Evolutionary conservation across 1,284 basidiomycete genomes (phyloP).

Genomic region (Agroathelia rolfsii): DNA sequence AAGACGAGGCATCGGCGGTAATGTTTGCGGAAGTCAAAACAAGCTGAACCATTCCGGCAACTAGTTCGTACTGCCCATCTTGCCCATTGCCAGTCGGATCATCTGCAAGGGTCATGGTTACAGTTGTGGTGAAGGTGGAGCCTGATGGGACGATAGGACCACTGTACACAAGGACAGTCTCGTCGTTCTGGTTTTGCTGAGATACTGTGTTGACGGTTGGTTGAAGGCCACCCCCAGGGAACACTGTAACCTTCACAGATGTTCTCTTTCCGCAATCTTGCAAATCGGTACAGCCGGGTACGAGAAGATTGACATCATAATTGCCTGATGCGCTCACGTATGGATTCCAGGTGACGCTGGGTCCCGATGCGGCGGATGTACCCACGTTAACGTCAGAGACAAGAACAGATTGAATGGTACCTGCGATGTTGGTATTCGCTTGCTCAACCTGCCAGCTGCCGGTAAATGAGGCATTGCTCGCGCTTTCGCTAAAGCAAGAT

Average conservation of each 20-base stretch:
- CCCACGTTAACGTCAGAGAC: constrained; percentile 60
- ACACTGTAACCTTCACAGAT: constrained; percentile 75
- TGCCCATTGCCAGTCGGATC: constrained; percentile 50
- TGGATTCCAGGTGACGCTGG: constrained; percentile 82
- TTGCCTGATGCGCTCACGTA: constrained; percentile 82
- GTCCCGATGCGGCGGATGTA: constrained; percentile 47
- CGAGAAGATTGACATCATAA: constrained; percentile 77
- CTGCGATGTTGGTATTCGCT: constrained; percentile 65
- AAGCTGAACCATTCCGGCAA: constrained; percentile 75
- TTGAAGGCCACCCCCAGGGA: constrained; percentile 58
- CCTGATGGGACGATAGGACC: constrained; percentile 74
- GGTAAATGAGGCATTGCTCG: constrained; percentile 53
- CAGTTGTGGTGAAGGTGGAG: constrained; percentile 62
- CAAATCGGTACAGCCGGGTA: constrained; percentile 80
- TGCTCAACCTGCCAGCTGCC: constrained; percentile 62
- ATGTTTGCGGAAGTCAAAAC: constrained; percentile 54
- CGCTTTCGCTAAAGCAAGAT: constrained; percentile 68
- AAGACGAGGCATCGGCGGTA: constrained; percentile 23
- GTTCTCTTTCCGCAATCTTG: constrained; percentile 79
- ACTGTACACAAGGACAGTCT: constrained; percentile 58
- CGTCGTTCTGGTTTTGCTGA: constrained; percentile 66
- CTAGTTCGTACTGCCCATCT: constrained; percentile 62
- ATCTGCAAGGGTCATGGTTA: constrained; percentile 61
- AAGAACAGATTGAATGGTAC: constrained; percentile 70
- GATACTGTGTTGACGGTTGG: constrained; percentile 64